Conservation (phyloP, 164 flowering plant genomes). For the Santalum album region DNA sequence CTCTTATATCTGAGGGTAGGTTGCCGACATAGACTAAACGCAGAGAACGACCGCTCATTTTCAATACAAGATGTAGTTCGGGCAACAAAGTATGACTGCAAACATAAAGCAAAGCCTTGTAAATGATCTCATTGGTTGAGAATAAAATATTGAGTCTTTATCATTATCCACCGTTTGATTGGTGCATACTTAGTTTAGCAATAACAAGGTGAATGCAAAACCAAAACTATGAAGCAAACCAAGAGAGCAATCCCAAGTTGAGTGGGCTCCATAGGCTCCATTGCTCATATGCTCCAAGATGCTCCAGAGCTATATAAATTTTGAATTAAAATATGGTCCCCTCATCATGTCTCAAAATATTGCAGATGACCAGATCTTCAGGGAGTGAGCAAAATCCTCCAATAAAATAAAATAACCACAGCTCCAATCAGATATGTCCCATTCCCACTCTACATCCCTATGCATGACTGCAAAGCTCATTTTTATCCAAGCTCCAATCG, state of each 20-base stretch:
- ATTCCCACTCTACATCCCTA: constrained; percentile 87
- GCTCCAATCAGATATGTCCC: constrained; percentile 68
- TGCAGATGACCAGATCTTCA: constrained; percentile 55
- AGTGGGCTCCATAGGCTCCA: constrained; percentile 97
- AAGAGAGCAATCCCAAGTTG: constrained; percentile 84
- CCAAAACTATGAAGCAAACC: constrained; percentile 85
- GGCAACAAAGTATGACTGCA: too few species aligned
- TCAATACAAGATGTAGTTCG: too few species aligned
- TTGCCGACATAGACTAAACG: too few species aligned
- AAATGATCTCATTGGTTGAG: too few species aligned
- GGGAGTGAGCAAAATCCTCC: constrained; percentile 65
- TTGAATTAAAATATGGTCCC: constrained; percentile 54
- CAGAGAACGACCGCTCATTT: too few species aligned
- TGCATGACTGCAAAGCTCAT: constrained; percentile 89
- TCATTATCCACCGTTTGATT: constrained; percentile 7
- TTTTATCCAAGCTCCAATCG: constrained; percentile 89
- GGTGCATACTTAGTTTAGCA: constrained; percentile 16
- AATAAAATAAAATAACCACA: constrained; percentile 46
- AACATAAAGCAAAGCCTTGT: too few species aligned
- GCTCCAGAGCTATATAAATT: constrained; percentile 76
- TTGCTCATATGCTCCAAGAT: constrained; percentile 85
- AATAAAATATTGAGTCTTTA: background rate
- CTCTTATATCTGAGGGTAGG: too few species aligned
- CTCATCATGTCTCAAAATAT: constrained; percentile 56
- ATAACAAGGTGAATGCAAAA: constrained; percentile 29